Evolutionary conservation across 352 stramenopile species (phyloP).

Genomic region (Phytopythium sindhum): DNA sequence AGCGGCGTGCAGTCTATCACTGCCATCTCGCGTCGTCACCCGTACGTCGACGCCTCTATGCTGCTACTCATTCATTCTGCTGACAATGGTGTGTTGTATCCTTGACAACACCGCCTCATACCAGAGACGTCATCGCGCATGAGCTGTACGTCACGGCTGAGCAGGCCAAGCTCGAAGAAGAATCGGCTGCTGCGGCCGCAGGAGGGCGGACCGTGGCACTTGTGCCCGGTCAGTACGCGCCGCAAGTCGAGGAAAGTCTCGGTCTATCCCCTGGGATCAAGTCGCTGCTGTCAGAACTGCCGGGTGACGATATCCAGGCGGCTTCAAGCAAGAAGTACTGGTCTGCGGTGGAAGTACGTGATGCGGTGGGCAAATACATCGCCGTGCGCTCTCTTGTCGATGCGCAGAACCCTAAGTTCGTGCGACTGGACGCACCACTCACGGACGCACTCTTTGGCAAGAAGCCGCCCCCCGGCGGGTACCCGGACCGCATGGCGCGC

Average conservation of each 20-base stretch:
- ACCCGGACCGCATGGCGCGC: constrained; percentile 52
- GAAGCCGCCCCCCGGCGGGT: constrained; percentile 51
- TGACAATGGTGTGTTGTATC: background rate
- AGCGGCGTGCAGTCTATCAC: constrained; percentile 77
- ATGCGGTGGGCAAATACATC: constrained; percentile 61
- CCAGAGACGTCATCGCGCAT: constrained; percentile 57
- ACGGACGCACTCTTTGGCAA: constrained; percentile 76
- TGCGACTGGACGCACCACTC: constrained; percentile 55
- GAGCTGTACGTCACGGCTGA: constrained; percentile 52
- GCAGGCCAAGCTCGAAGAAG: constrained; percentile 44
- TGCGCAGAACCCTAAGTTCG: constrained; percentile 57
- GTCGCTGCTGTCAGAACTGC: constrained; percentile 36
- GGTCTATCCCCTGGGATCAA: constrained; percentile 56
- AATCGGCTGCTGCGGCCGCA: constrained; percentile 31
- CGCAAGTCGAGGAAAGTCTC: constrained; percentile 65
- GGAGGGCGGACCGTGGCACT: constrained; percentile 34
- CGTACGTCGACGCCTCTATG: constrained; percentile 35
- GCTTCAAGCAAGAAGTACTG: constrained; percentile 44
- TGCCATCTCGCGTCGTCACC: constrained; percentile 51
- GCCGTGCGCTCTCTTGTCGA: constrained; percentile 55
- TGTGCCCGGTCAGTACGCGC: constrained; percentile 54
- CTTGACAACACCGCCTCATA: background rate
- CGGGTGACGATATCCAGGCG: constrained; percentile 12
- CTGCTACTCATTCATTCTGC: constrained; percentile 3
- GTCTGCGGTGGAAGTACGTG: constrained; percentile 43